These are phyloP conservation scores for Xanthoconium purpureum DNA, from an alignment of 768 basidiomycete species.

Conservation along the genomic window DNA sequence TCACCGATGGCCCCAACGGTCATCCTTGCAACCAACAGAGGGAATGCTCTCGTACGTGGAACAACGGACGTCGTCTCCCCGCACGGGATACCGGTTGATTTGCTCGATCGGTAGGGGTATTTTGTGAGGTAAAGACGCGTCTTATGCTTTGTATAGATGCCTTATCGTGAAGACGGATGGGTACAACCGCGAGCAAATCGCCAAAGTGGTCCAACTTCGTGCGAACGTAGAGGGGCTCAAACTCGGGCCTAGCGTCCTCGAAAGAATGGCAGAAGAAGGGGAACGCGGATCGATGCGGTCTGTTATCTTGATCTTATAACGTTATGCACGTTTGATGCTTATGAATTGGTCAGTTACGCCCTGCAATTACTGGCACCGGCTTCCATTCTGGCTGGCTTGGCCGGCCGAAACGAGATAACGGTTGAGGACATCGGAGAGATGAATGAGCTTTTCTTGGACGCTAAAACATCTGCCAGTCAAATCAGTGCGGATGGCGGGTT, in stretches of 20 bases:
- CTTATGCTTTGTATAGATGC: conserved; percentile 47
- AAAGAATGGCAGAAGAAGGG: conserved; percentile 77
- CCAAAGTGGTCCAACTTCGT: conserved; percentile 80
- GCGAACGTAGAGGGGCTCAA: conserved; percentile 84
- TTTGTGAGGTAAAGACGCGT: background rate
- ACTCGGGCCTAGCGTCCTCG: conserved; percentile 71
- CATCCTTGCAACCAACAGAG: conserved; percentile 94
- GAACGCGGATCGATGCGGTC: conserved; percentile 79
- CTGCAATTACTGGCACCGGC: conserved; percentile 90
- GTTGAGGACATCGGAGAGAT: conserved; percentile 91
- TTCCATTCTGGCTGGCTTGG: conserved; percentile 76
- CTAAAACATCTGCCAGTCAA: conserved; percentile 70
- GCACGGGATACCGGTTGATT: conserved; percentile 91
- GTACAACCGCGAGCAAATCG: conserved; percentile 81
- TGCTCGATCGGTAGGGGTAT: conserved; percentile 75
- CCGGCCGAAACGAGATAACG: conserved; percentile 77
- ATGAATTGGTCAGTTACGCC: conserved; percentile 59
- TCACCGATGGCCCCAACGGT: conserved; percentile 97
- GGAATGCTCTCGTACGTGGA: conserved; percentile 87
- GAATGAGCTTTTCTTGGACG: conserved; percentile 93
- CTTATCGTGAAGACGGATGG: conserved; percentile 92
- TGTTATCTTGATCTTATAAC: conserved; percentile 19
- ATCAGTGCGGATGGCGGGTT: conserved; percentile 27
- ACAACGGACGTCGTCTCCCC: conserved; percentile 89
- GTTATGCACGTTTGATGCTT: conserved; percentile 7